These are phyloP conservation scores for Cystobasidium pallidum DNA, from an alignment of 1,284 basidiomycete genomes.

Conservation along the genomic window DNA sequence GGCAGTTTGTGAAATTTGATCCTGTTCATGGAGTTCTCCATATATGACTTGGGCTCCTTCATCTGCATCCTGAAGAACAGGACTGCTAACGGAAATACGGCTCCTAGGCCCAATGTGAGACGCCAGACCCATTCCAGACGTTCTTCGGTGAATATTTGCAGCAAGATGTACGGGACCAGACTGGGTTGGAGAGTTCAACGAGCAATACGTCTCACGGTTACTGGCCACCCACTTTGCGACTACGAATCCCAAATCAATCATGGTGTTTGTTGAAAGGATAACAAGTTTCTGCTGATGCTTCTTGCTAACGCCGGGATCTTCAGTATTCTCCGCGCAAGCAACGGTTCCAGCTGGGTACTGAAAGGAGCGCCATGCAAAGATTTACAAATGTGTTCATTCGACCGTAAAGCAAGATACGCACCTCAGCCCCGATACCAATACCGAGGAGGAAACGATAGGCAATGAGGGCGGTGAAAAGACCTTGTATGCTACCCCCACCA, in stretches of 20 bases:
- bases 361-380: too few relatives aligned
- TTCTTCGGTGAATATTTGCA: slow-evolving; percentile 81
- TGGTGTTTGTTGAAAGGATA: slow-evolving; percentile 75
- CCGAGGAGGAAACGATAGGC: slow-evolving; percentile 84
- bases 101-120: slow-evolving; percentile 81
- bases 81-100: slow-evolving; percentile 76
- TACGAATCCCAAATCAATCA: slow-evolving; percentile 30
- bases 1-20: slow-evolving; percentile 64
- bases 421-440: slow-evolving; percentile 59
- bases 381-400: too few relatives aligned
- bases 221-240: slow-evolving; percentile 2
- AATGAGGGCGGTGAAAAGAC: slow-evolving; percentile 74
- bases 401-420: slow-evolving; percentile 53
- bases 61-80: slow-evolving; percentile 85
- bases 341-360: slow-evolving; percentile 58
- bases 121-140: slow-evolving; percentile 87
- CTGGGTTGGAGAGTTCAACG: too few relatives aligned
- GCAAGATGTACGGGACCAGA: slow-evolving; percentile 77
- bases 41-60: slow-evolving; percentile 74
- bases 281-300: slow-evolving; percentile 83
- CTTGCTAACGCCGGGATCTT: slow-evolving; percentile 73
- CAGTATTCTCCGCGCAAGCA: slow-evolving; percentile 87
- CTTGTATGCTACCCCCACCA: slow-evolving; percentile 69
- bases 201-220: too few relatives aligned
- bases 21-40: slow-evolving; percentile 73